Evolutionary conservation across 2,329 filamentous ascomycete genomes (phyloP).

Genomic region (Ophiostoma sp.): DNA sequence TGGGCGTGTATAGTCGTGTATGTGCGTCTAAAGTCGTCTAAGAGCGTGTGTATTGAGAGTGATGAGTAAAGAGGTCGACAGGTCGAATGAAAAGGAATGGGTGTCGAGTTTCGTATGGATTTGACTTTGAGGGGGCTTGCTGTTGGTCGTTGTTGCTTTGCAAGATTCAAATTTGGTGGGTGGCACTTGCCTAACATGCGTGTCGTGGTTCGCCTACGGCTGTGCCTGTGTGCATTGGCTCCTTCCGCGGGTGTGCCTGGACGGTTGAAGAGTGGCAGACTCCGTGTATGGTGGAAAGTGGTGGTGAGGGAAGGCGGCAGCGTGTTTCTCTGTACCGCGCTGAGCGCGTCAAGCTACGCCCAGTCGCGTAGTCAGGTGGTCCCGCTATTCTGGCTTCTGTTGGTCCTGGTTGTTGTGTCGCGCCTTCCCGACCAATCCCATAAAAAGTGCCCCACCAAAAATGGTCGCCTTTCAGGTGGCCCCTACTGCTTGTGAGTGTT

Average conservation of each 20-base stretch:
- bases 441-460: conserved; percentile 4
- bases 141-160: neutral
- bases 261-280: neutral
- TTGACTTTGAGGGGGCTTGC: neutral
- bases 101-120: conserved; percentile 7
- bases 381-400: neutral
- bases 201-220: conserved; percentile 1
- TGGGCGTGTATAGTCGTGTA: neutral
- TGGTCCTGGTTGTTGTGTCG: conserved; percentile 4
- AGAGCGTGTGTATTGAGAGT: neutral
- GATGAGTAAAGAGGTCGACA: neutral
- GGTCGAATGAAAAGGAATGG: conserved; percentile 9
- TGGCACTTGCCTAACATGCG: neutral
- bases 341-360: conserved; percentile 28
- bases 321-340: conserved; percentile 29
- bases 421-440: conserved; percentile 17
- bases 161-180: neutral
- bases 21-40: neutral
- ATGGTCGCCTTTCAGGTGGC: neutral
- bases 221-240: neutral
- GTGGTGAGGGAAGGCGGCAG: conserved; percentile 19
- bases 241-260: conserved; percentile 12
- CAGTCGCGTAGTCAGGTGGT: conserved; percentile 26
- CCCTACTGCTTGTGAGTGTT: neutral
- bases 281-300: neutral